These are phyloP conservation scores for Suillus occidentalis DNA, from an alignment of 768 basidiomycete species.

Conservation along the genomic window DNA sequence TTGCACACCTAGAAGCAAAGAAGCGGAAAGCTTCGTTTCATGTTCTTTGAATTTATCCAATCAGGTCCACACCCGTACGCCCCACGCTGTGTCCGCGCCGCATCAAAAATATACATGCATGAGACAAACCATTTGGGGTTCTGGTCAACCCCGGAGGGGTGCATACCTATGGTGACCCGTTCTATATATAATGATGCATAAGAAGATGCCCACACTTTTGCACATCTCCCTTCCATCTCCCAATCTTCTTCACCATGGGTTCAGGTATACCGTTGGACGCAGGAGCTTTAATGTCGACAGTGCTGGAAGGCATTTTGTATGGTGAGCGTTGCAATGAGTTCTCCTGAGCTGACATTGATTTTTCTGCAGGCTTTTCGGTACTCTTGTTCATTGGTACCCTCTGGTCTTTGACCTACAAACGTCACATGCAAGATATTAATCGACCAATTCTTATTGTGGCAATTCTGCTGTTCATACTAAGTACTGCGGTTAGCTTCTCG, in stretches of 20 bases:
- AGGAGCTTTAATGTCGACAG: not conserved
- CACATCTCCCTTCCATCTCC: not conserved
- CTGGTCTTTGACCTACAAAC: slow-evolving; percentile 19
- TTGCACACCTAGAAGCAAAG: not conserved
- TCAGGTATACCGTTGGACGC: not conserved
- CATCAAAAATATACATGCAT: not conserved
- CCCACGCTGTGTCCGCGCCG: not conserved
- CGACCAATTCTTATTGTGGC: slow-evolving; percentile 17
- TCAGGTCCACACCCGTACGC: not conserved
- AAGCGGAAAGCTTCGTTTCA: not conserved
- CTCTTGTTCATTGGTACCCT: slow-evolving; percentile 35
- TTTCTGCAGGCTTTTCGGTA: slow-evolving; percentile 32
- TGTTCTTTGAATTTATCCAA: not conserved
- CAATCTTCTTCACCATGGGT: not conserved
- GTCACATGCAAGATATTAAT: slow-evolving; percentile 10
- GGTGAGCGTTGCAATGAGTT: not conserved
- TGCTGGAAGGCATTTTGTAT: not conserved
- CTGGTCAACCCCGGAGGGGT: not conserved
- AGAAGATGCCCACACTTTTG: not conserved
- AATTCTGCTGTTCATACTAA: slow-evolving; percentile 19
- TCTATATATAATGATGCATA: not conserved
- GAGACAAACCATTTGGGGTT: not conserved
- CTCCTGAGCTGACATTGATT: not conserved
- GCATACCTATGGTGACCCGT: not conserved
- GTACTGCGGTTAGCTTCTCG: slow-evolving; percentile 19